These are phyloP conservation scores for Talaromyces pinophilus DNA, from an alignment of 2,329 filamentous ascomycete genomes.

Conservation along the genomic window DNA sequence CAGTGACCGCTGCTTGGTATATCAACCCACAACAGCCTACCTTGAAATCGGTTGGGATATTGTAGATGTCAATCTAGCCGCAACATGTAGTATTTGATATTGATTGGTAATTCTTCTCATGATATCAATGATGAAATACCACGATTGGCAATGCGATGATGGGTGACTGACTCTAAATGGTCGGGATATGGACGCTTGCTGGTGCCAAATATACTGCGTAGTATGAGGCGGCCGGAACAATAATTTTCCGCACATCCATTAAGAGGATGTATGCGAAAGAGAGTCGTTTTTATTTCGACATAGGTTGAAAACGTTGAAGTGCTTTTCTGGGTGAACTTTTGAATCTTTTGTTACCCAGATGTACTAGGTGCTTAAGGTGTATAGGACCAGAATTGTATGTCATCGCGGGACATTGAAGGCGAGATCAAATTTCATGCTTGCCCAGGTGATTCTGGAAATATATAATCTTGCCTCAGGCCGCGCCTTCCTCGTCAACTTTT, in stretches of 20 bases:
- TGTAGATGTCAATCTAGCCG: neutral
- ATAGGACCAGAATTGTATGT: neutral
- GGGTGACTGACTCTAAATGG: neutral
- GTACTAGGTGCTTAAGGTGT: neutral
- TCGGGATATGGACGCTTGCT: too few relatives aligned
- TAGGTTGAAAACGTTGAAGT: neutral
- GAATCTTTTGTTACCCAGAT: neutral
- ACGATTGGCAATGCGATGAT: neutral
- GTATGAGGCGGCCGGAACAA: neutral
- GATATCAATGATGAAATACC: neutral
- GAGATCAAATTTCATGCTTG: neutral
- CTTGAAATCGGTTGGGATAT: neutral
- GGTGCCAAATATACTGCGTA: neutral
- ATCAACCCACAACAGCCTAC: neutral
- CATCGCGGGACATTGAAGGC: neutral
- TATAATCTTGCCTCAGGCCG: neutral
- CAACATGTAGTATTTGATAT: neutral
- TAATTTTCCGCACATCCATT: neutral
- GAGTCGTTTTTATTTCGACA: neutral
- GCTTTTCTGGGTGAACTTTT: neutral
- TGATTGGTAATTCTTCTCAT: neutral
- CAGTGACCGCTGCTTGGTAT: conserved; percentile 1
- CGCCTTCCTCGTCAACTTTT: neutral
- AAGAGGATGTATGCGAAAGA: neutral
- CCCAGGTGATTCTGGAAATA: neutral